Base-by-base conservation (phyloP, 208 protist genomes). In the Blechomonas ayalai region DNA sequence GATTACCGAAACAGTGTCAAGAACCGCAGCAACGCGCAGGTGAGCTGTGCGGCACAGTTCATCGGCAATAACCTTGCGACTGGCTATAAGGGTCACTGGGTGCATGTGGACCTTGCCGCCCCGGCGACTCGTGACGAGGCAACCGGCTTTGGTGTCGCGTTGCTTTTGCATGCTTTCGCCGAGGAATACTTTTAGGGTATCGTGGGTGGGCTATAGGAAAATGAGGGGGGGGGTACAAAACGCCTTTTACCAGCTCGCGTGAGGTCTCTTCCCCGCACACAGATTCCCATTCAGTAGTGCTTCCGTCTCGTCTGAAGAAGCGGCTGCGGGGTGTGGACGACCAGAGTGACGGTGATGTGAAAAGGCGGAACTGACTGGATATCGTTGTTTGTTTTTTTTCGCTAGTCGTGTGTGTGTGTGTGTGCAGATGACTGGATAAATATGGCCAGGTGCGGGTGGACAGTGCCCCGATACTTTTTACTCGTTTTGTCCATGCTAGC, bases 81-180 rank as follows among this genome's bases (percentile, higher is more conserved):
- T 18, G 59, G 73, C 10, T 96, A 71, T 51, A 58, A 69, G 28
- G 86, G 86, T 2, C 51, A 67, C 24, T 93, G 77, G 77, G 77
- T 89, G 29, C 90, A 96, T 57, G 61, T 96, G 0, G 90, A 96
- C 54, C 45, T 96, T 15, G 86, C 90, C 0, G 34, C 40, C 8
- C 86, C 86, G 0, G 82, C 76, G 29, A 76, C 61, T 5, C 61
- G 51, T 20, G 68, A 87, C 28, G 61, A 80, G 38, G 74, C 67
- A 0, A 91, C 82, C 4, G 86, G 86, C 23, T 94, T 66, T 23
- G 86, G 86, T 23, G 79, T 91, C 13, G 47, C 73, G 1, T 57
- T 94, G 5, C 57, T 91, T 19, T 39, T 77, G 8, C 65, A 82
- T 26, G 48, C 57, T 4, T 83, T 84, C 37, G 68, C 57, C 24